phyloP scores from a whole-genome alignment of 1,284 basidiomycete species.

The Leccinum fallax region DNA sequence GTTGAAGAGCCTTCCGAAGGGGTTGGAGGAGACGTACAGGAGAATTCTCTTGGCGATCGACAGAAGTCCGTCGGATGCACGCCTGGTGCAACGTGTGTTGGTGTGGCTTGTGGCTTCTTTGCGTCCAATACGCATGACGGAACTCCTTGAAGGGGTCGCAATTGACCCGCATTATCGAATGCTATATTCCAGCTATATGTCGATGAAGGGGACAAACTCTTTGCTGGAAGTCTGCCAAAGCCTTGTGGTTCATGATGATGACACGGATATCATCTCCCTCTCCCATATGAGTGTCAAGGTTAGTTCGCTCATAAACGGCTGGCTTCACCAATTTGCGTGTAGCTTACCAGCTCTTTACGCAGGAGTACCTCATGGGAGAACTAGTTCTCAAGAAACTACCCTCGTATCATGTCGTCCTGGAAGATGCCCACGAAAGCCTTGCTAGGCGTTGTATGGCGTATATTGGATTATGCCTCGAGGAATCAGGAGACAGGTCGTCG shows the following conservation, averaged over 20 bases:
- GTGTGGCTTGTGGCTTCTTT: conserved; percentile 9
- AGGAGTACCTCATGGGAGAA: no score
- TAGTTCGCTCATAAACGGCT: neutral
- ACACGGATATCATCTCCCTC: neutral
- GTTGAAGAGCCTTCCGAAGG: conserved; percentile 8
- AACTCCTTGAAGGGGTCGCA: conserved; percentile 1
- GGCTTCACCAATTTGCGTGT: no score
- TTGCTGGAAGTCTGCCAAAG: conserved; percentile 1
- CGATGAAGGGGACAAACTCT: neutral
- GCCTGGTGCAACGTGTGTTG: conserved; percentile 6
- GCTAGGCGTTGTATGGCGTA: no score
- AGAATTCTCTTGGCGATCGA: conserved; percentile 11
- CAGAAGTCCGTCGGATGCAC: neutral
- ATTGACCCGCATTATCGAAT: neutral
- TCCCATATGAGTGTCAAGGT: conserved; percentile 16
- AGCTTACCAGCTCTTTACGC: no score
- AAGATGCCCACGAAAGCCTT: no score
- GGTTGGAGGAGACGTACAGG: conserved; percentile 17
- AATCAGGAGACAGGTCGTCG: no score
- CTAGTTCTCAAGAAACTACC: no score
- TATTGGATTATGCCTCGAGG: no score
- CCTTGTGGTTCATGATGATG: conserved; percentile 7
- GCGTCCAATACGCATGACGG: neutral
- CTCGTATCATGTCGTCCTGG: no score
- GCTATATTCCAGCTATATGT: neutral